phyloP scores from a whole-genome alignment of 768 basidiomycete genomes.

The Boletus bicolor region DNA sequence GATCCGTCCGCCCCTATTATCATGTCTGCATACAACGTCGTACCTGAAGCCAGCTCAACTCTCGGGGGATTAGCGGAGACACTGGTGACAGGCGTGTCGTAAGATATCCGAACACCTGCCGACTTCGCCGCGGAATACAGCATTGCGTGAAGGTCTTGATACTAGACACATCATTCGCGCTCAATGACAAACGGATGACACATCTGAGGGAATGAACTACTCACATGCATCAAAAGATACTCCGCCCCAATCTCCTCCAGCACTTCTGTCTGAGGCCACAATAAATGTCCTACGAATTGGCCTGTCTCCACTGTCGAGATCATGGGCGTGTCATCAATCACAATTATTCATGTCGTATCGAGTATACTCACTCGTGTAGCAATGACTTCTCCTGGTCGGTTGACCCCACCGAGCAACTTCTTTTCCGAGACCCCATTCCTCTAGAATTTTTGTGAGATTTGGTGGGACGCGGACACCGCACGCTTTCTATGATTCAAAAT shows the following conservation, averaged over 20 bases:
- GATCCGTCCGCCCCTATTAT: slow-evolving; percentile 59
- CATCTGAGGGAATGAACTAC: slow-evolving; percentile 12
- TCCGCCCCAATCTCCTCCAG: slow-evolving; percentile 46
- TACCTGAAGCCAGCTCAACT: slow-evolving; percentile 40
- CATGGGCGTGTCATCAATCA: not conserved
- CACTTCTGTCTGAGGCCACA: slow-evolving; percentile 42
- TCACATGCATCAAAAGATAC: slow-evolving; percentile 46
- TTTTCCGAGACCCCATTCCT: slow-evolving; percentile 50
- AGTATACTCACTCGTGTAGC: slow-evolving; percentile 14
- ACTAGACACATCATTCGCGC: slow-evolving; percentile 31
- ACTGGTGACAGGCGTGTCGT: slow-evolving; percentile 34
- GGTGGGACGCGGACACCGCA: slow-evolving; percentile 48
- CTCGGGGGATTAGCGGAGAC: slow-evolving; percentile 30
- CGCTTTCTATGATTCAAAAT: slow-evolving; percentile 22
- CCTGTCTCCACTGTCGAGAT: slow-evolving; percentile 38
- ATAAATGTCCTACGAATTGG: slow-evolving; percentile 40
- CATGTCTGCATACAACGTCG: slow-evolving; percentile 44
- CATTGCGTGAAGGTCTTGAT: slow-evolving; percentile 49
- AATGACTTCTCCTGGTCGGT: slow-evolving; percentile 12
- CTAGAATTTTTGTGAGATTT: slow-evolving; percentile 52
- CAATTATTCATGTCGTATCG: too few species aligned
- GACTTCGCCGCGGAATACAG: slow-evolving; percentile 44
- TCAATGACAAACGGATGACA: not conserved
- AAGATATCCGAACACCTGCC: slow-evolving; percentile 46
- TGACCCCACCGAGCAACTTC: slow-evolving; percentile 34